Conservation (phyloP, 306 rosid genomes). For the Pyrus bretschneideri region DNA sequence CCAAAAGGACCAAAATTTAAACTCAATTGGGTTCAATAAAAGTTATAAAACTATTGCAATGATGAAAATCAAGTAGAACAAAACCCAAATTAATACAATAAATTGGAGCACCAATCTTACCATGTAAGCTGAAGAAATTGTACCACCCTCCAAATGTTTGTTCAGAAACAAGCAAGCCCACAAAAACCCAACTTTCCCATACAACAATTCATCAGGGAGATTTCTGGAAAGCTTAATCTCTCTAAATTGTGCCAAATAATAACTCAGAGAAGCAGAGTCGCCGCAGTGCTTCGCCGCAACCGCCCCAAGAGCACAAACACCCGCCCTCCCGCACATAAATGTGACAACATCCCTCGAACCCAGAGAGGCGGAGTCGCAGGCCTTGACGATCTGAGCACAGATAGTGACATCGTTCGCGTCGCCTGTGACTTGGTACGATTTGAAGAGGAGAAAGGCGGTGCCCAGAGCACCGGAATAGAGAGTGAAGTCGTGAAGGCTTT, state of each 20-base stretch:
- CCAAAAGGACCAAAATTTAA: background rate
- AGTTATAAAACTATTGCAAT: background rate
- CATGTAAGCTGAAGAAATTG: constrained; percentile 43
- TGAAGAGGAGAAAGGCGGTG: constrained; percentile 60
- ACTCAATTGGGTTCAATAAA: background rate
- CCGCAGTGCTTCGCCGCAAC: constrained; percentile 50
- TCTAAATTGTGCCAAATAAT: constrained; percentile 50
- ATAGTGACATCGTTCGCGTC: constrained; percentile 47
- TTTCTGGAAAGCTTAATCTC: constrained; percentile 58
- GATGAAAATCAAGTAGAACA: background rate
- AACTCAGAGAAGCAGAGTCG: constrained; percentile 32
- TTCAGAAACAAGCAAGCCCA: constrained; percentile 71
- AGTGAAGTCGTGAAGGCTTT: constrained; percentile 40
- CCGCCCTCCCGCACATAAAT: constrained; percentile 71
- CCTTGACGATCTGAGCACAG: constrained; percentile 55
- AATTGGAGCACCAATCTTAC: constrained; percentile 32
- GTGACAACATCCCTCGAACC: constrained; percentile 58
- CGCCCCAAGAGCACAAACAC: constrained; percentile 74
- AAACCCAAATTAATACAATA: background rate
- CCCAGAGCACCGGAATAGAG: constrained; percentile 73
- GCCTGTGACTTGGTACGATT: constrained; percentile 37
- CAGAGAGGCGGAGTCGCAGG: constrained; percentile 58
- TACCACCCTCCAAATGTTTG: constrained; percentile 51
- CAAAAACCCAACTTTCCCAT: constrained; percentile 66
- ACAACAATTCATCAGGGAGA: constrained; percentile 69